Base-by-base conservation (phyloP, 176 grass and related monocot genomes). In the Aegilops umbellulata region DNA sequence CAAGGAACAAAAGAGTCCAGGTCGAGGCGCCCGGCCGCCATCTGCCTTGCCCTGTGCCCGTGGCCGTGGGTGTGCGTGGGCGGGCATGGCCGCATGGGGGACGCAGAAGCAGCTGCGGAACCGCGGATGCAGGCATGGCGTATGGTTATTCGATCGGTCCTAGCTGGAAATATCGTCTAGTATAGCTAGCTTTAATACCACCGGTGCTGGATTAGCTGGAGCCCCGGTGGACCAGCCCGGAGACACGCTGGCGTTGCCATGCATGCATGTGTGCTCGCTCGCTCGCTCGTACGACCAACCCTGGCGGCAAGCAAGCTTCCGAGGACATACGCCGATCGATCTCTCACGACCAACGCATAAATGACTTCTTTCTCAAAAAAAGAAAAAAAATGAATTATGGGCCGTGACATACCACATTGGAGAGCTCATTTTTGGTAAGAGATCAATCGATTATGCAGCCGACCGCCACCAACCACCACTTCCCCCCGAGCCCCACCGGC, bases 1-100 rank as follows among this genome's bases (percentile, higher is more conserved):
- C 24, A 76, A 30, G 44, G 25, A 76, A 76, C 73, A 53, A 76
- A 75, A n/a, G n/a, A n/a, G n/a, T n/a, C n/a, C n/a, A n/a, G n/a
- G n/a, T n/a, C n/a, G n/a, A n/a, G n/a, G n/a, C n/a, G n/a, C n/a
- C n/a, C n/a, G n/a, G n/a, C n/a, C n/a, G n/a, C n/a, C n/a, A n/a
- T n/a, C n/a, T n/a, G n/a, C n/a, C 13, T 15, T 47, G 42, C 10
- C 42, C 30, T 30, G 30, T 30, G 30, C 6, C 14, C 19, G 12
- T 47, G n/a, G 12, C 7, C 4, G 67, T 26, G 38, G 14, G 47
- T 16, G 24, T 29, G 42, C 15, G 24, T 29, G 42, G 41, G 0
- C 17, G 23, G n/a, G 72, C 3, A 75, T 19, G 71, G 41, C n/a
- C n/a, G 32, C 2, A 35, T 68, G 65, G 30, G 1, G 19, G 19